Evolutionary conservation across 176 grass and related monocot species (phyloP).

Genomic region (Urochloa ruziziensis): DNA sequence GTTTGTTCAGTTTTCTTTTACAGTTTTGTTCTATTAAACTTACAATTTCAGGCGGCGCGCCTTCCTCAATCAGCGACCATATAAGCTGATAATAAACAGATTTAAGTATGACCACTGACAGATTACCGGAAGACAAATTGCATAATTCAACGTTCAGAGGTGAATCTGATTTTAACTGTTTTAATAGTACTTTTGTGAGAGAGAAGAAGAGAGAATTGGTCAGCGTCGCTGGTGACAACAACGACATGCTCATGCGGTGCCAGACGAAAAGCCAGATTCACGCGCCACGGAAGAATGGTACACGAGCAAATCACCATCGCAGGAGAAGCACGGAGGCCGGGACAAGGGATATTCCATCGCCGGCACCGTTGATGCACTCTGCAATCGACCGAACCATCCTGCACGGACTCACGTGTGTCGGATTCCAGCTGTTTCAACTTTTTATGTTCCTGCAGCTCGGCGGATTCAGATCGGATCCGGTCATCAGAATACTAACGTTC

Average conservation of each 20-base stretch:
- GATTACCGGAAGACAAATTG: background rate
- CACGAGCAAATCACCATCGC: background rate
- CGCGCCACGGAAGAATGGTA: background rate
- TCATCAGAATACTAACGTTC: background rate
- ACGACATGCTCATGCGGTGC: background rate
- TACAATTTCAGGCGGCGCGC: background rate
- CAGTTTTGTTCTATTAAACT: too few relatives aligned
- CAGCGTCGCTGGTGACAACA: too few relatives aligned
- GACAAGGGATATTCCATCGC: background rate
- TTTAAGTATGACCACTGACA: background rate
- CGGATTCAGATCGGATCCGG: constrained; percentile 1
- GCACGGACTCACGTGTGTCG: background rate
- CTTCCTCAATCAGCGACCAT: too few relatives aligned
- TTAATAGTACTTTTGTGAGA: too few relatives aligned
- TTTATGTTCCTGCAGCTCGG: too few relatives aligned
- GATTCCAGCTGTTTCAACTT: background rate
- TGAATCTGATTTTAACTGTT: too few relatives aligned
- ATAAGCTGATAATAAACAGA: too few relatives aligned
- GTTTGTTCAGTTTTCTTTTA: too few relatives aligned
- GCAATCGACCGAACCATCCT: background rate
- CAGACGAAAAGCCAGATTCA: background rate
- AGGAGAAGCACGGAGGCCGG: background rate
- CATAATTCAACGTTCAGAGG: background rate
- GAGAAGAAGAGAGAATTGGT: too few relatives aligned
- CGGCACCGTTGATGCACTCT: background rate